A percentile compares a stretch with the other conserved stretches of the same genome.
phyloP scores from a whole-genome alignment of 202 grass and related monocot species.

The Setaria viridis region DNA sequence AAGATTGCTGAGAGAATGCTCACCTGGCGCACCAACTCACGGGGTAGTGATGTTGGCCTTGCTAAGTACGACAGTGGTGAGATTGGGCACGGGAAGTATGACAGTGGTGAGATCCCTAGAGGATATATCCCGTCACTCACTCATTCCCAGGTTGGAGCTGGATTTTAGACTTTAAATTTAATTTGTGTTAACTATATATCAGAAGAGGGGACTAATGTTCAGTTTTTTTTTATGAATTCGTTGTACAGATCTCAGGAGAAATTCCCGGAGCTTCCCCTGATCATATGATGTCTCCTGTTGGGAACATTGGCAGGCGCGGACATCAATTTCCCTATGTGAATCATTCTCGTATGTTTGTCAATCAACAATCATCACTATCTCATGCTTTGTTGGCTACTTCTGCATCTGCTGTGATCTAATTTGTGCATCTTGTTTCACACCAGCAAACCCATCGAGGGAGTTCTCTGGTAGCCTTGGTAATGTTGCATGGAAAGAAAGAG shows the following conservation, averaged over 20 bases:
- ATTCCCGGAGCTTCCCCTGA: slow-evolving; percentile 81
- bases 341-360: slow-evolving; percentile 67
- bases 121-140: slow-evolving; percentile 74
- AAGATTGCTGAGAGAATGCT: slow-evolving; percentile 86
- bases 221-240: slow-evolving; percentile 22
- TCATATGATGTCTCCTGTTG: slow-evolving; percentile 87
- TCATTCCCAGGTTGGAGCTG: slow-evolving; percentile 67
- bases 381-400: slow-evolving; percentile 11
- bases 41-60: slow-evolving; percentile 59
- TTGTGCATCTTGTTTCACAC: slow-evolving; percentile 24
- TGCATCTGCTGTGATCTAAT: slow-evolving; percentile 39
- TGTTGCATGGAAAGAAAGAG: slow-evolving; percentile 98
- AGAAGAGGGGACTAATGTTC: slow-evolving; percentile 23
- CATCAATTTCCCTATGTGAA: slow-evolving; percentile 78
- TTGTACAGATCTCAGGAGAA: slow-evolving; percentile 77
- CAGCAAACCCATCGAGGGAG: slow-evolving; percentile 89
- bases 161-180: neutral
- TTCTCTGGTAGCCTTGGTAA: slow-evolving; percentile 92
- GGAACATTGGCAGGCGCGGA: slow-evolving; percentile 72
- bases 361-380: slow-evolving; percentile 29
- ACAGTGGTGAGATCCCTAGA: slow-evolving; percentile 86
- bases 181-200: neutral
- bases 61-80: slow-evolving; percentile 74
- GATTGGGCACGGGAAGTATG: slow-evolving; percentile 75
- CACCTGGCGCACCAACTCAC: slow-evolving; percentile 68